Conservation (phyloP, 1,284 basidiomycete species). For the Kwoniella shivajii region DNA sequence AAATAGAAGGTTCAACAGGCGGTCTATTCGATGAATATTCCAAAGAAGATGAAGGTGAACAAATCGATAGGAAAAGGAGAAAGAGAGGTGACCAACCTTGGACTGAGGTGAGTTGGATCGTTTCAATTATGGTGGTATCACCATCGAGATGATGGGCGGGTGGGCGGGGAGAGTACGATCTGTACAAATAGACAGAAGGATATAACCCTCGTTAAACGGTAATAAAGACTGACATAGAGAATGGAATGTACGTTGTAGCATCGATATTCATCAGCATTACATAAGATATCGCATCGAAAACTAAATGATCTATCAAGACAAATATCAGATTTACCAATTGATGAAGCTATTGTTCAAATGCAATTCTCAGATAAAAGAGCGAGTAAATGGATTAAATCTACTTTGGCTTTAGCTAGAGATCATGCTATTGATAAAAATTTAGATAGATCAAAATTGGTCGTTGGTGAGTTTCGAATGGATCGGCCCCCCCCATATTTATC, state of each 20-base stretch:
- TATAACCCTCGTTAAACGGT: no score
- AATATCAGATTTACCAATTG: slow-evolving; percentile 84
- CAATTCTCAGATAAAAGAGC: slow-evolving; percentile 90
- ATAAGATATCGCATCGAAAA: slow-evolving; percentile 92
- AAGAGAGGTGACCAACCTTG: slow-evolving; percentile 9
- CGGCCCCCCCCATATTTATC: no score
- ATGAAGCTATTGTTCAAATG: slow-evolving; percentile 95
- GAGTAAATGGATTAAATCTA: slow-evolving; percentile 77
- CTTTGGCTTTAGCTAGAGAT: slow-evolving; percentile 82
- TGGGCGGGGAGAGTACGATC: no score
- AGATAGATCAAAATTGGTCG: slow-evolving; percentile 71
- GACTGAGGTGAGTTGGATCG: slow-evolving; percentile 17
- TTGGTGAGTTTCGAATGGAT: slow-evolving; percentile 64
- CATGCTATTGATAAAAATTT: slow-evolving; percentile 84
- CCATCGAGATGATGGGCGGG: no score
- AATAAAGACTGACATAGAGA: background rate
- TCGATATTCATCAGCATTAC: slow-evolving; percentile 67
- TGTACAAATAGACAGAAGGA: no score
- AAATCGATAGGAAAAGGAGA: slow-evolving; percentile 5
- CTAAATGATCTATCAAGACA: slow-evolving; percentile 84
- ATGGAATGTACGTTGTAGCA: slow-evolving; percentile 25
- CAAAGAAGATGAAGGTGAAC: slow-evolving; percentile 6
- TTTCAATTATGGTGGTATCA: background rate
- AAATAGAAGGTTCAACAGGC: slow-evolving; percentile 5
- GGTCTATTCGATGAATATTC: slow-evolving; percentile 21